A percentile compares a stretch with the other conserved stretches of the same genome.
Evolutionary conservation across 2,329 filamentous ascomycete genomes (phyloP).

Genomic region (Alternaria sp.): DNA sequence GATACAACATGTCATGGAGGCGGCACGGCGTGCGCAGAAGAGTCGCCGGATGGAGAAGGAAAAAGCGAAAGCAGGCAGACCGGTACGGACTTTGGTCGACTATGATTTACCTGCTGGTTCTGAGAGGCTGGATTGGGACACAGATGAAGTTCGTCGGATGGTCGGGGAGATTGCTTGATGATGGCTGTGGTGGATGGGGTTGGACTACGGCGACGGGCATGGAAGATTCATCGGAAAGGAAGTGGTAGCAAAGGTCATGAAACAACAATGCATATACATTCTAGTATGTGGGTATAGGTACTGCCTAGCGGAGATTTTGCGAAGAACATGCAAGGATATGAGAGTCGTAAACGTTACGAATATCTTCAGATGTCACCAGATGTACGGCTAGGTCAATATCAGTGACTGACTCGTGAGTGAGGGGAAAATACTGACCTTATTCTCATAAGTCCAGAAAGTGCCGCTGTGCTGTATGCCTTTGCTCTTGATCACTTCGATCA

Average conservation of each 20-base stretch:
- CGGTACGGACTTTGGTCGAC: constrained; percentile 5
- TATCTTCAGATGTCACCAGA: constrained; percentile 28
- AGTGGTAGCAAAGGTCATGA: not conserved
- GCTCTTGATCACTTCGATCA: constrained; percentile 59
- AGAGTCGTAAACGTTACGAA: not conserved
- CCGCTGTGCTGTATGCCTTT: constrained; percentile 58
- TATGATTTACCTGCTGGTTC: constrained; percentile 18
- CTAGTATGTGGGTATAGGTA: constrained; percentile 27
- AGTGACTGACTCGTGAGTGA: too few species aligned
- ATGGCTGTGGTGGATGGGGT: not conserved
- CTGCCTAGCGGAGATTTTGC: constrained; percentile 12
- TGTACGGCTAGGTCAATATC: constrained; percentile 29
- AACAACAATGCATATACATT: constrained; percentile 10
- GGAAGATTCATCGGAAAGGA: too few species aligned
- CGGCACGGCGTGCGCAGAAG: not conserved
- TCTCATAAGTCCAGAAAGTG: constrained; percentile 64
- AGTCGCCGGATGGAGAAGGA: not conserved
- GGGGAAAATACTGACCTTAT: constrained; percentile 58
- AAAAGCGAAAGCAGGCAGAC: not conserved
- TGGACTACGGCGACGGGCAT: not conserved
- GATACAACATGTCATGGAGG: not conserved
- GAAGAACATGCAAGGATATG: not conserved
- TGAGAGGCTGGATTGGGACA: constrained; percentile 33
- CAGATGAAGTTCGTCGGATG: constrained; percentile 26
- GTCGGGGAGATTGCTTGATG: constrained; percentile 27